phyloP scores from a whole-genome alignment of 192 early-diverging fungal species.

The Chytriomyces sp. region DNA sequence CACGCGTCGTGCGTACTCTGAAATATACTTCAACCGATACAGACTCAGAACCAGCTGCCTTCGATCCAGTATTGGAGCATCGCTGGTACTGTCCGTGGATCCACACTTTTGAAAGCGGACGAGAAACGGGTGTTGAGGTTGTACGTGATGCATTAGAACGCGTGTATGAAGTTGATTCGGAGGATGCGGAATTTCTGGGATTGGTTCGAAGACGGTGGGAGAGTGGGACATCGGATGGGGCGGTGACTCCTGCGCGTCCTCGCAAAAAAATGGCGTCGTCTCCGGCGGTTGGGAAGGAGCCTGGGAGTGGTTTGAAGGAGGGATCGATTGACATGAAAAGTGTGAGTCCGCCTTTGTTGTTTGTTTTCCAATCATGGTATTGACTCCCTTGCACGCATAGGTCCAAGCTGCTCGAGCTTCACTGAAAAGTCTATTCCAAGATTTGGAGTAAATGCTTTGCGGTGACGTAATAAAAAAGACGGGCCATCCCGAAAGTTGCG shows the following conservation, averaged over 20 bases:
- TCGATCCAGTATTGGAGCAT: slow-evolving; percentile 12
- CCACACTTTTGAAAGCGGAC: not conserved
- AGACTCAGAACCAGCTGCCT: not conserved
- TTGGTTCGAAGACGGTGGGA: not conserved
- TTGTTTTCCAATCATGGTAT: not conserved
- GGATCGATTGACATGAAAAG: slow-evolving; percentile 1
- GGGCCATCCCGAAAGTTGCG: no score
- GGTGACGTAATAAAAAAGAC: no score
- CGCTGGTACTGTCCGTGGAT: slow-evolving; percentile 30
- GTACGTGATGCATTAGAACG: not conserved
- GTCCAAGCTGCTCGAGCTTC: slow-evolving; percentile 31
- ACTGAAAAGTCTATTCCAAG: slow-evolving; percentile 11
- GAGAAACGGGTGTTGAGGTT: not conserved
- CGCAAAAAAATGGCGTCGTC: not conserved
- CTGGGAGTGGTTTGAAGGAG: not conserved
- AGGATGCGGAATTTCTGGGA: not conserved
- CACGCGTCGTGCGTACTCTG: not conserved
- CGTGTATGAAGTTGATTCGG: not conserved
- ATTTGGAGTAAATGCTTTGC: not conserved
- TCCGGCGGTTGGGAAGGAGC: no score
- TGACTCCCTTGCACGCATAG: not conserved
- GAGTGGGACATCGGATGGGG: not conserved
- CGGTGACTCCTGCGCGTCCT: not conserved
- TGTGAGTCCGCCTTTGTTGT: not conserved
- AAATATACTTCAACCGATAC: slow-evolving; percentile 3